Evolutionary conservation across 805 yeast genomes (phyloP).

Genomic region (Cyberlindnera maritima): DNA sequence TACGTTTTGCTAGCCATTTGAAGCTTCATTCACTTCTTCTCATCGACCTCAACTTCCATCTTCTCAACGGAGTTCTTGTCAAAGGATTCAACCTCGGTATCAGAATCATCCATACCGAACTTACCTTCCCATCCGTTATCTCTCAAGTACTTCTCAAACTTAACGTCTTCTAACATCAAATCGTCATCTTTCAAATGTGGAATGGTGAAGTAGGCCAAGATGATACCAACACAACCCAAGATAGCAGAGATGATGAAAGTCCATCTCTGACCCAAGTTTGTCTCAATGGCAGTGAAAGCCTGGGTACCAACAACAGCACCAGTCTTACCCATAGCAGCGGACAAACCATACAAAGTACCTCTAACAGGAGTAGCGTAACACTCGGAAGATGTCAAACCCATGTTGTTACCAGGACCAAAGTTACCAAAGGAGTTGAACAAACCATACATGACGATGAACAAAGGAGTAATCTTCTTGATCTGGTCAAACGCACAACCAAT

Average conservation of each 20-base stretch:
- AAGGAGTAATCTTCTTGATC: slow-evolving; percentile 52
- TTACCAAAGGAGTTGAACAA: slow-evolving; percentile 68
- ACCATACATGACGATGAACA: slow-evolving; percentile 72
- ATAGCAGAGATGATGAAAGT: slow-evolving; percentile 79
- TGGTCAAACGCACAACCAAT: slow-evolving; percentile 63
- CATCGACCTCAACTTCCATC: slow-evolving; percentile 1
- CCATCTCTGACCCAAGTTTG: slow-evolving; percentile 63
- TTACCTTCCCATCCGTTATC: slow-evolving; percentile 55
- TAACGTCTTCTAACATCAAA: slow-evolving; percentile 58
- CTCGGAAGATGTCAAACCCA: slow-evolving; percentile 68
- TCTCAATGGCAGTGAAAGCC: slow-evolving; percentile 65
- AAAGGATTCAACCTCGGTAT: slow-evolving; percentile 9
- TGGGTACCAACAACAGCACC: slow-evolving; percentile 86
- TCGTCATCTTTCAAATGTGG: slow-evolving; percentile 75
- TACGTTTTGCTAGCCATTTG: no score
- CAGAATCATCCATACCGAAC: slow-evolving; percentile 33
- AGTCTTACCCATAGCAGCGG: slow-evolving; percentile 79
- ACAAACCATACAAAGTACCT: slow-evolving; percentile 71
- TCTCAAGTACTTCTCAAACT: slow-evolving; percentile 56
- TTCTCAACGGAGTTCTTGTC: slow-evolving; percentile 8
- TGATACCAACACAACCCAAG: slow-evolving; percentile 64
- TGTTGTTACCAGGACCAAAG: slow-evolving; percentile 75
- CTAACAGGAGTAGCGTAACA: slow-evolving; percentile 73
- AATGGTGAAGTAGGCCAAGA: slow-evolving; percentile 55
- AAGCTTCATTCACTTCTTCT: slow-evolving; percentile 12